These are phyloP conservation scores for Amaranthus palmeri DNA, from an alignment of 148 eudicot genomes.

Conservation along the genomic window DNA sequence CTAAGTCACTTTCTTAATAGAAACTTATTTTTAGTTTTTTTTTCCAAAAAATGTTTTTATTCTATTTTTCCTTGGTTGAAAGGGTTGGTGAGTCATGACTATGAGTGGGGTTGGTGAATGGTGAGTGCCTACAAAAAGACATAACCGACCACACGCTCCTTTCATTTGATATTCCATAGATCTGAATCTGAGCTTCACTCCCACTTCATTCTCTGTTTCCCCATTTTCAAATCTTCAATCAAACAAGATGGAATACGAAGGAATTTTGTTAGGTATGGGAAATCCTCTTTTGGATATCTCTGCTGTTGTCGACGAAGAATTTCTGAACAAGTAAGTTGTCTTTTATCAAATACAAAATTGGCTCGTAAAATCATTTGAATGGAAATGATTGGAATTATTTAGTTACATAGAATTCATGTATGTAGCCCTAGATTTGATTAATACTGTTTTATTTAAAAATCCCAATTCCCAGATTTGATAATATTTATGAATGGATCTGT, in stretches of 20 bases:
- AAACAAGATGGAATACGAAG: not conserved
- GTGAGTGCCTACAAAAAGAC: too few relatives aligned
- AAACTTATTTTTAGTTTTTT: too few relatives aligned
- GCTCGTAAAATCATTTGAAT: not conserved
- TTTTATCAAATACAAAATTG: not conserved
- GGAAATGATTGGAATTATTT: not conserved
- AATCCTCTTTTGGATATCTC: slow-evolving; percentile 12
- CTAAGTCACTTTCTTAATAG: too few relatives aligned
- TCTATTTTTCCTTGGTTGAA: too few relatives aligned
- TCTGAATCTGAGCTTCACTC: slow-evolving; percentile 11
- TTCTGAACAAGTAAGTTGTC: slow-evolving; percentile 1
- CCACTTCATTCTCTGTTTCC: not conserved
- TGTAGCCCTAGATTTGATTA: not conserved
- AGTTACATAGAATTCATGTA: not conserved
- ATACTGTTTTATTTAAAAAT: too few relatives aligned
- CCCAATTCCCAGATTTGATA: too few relatives aligned
- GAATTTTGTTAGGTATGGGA: slow-evolving; percentile 5
- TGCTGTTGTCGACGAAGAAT: not conserved
- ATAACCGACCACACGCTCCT: not conserved
- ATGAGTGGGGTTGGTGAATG: too few relatives aligned
- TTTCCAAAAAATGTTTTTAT: too few relatives aligned
- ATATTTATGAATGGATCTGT: not conserved
- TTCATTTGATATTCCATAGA: not conserved
- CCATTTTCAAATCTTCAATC: not conserved
- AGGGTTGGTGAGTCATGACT: too few relatives aligned